Percentiles rank a stretch among this genome's conserved stretches.
phyloP scores from a whole-genome alignment of 2,329 filamentous ascomycete species.

The Macroventuria anomochaeta region DNA sequence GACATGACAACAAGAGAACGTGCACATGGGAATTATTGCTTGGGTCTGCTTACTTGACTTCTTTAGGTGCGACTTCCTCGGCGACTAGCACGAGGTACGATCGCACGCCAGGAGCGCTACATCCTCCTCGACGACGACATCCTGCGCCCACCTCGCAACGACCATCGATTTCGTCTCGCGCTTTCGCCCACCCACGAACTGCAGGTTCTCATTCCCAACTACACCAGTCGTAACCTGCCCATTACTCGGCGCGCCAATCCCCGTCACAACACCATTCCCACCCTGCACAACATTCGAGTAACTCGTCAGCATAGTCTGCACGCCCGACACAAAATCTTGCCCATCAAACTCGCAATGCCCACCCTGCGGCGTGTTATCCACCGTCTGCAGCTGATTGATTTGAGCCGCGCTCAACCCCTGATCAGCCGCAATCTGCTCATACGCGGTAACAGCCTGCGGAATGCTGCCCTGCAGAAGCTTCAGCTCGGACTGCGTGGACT shows the following conservation, averaged over 20 bases:
- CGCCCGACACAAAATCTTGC: conserved; percentile 60
- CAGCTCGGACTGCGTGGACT: conserved; percentile 62
- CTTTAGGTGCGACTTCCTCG: not conserved
- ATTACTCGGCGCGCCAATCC: conserved; percentile 51
- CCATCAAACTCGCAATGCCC: conserved; percentile 67
- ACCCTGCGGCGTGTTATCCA: conserved; percentile 62
- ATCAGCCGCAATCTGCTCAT: conserved; percentile 56
- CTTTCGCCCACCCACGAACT: conserved; percentile 46
- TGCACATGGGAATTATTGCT: not conserved
- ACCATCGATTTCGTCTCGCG: conserved; percentile 35
- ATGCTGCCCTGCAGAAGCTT: conserved; percentile 58
- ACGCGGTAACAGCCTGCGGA: conserved; percentile 59
- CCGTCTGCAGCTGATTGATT: conserved; percentile 62
- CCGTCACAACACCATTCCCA: conserved; percentile 58
- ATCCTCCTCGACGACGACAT: conserved; percentile 30
- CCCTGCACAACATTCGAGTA: conserved; percentile 62
- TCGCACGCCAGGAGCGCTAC: conserved; percentile 34
- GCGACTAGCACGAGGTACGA: conserved; percentile 29
- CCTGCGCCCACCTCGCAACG: conserved; percentile 39
- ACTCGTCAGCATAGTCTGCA: conserved; percentile 63
- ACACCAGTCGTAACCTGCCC: conserved; percentile 59
- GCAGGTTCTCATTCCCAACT: conserved; percentile 57
- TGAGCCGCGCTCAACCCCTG: conserved; percentile 55
- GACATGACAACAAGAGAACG: not conserved
- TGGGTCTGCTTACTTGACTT: not conserved